A percentile compares a stretch with the other conserved stretches of the same genome.
Conservation (phyloP, 768 basidiomycete species). For the Tulasnella sp. region DNA sequence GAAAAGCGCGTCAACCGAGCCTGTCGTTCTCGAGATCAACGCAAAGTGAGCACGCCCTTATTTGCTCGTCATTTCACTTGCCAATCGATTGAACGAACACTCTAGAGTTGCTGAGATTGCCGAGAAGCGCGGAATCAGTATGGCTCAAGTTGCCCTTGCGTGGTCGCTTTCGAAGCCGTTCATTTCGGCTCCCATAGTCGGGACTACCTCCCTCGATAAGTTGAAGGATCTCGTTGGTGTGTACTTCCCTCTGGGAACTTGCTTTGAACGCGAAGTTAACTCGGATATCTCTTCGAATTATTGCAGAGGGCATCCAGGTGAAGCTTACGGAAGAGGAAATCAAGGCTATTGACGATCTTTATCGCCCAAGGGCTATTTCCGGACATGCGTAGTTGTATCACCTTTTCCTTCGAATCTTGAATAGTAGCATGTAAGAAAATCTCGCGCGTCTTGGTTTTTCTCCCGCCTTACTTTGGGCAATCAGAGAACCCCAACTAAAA, state of each 20-base stretch:
- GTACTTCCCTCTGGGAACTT: not conserved
- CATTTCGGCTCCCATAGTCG: conserved; percentile 31
- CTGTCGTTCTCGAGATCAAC: conserved; percentile 12
- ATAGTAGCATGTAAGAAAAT: not conserved
- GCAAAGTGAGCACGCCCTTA: not conserved
- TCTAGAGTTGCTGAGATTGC: conserved; percentile 42
- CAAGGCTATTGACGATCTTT: conserved; percentile 43
- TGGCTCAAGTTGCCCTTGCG: conserved; percentile 45
- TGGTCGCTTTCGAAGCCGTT: conserved; percentile 31
- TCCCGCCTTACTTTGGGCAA: no score
- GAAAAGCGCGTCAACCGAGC: not conserved
- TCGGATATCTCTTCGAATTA: not conserved
- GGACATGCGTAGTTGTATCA: conserved; percentile 35
- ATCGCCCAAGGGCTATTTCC: conserved; percentile 41
- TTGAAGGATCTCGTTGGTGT: conserved; percentile 54
- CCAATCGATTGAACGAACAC: not conserved
- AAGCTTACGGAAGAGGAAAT: conserved; percentile 45
- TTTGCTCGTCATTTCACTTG: not conserved
- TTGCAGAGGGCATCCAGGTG: conserved; percentile 20
- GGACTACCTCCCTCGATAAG: conserved; percentile 28
- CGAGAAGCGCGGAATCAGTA: conserved; percentile 41
- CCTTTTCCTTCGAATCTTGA: not conserved
- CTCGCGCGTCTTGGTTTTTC: not conserved
- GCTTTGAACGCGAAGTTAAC: not conserved
- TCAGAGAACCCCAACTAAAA: no score